A percentile compares a stretch with the other conserved stretches of the same genome.
Evolutionary conservation across 2,329 filamentous ascomycete species (phyloP).

Genomic region (Coleophoma eucalyptorum): DNA sequence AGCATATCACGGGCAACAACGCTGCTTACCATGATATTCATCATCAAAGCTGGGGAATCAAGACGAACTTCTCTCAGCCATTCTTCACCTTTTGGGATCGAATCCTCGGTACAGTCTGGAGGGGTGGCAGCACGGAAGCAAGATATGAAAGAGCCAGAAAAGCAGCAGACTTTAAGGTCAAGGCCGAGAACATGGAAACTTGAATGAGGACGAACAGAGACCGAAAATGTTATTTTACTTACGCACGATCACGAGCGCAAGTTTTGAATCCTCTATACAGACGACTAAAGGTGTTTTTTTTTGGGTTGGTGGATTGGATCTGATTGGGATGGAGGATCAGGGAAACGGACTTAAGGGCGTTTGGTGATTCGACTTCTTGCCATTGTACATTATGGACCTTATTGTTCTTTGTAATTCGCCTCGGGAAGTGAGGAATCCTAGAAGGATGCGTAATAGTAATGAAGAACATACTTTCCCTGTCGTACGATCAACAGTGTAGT

Average conservation of each 20-base stretch:
- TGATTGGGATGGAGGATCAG: neutral
- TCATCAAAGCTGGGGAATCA: constrained; percentile 99
- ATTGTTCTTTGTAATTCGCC: neutral
- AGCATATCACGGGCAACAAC: constrained; percentile 91
- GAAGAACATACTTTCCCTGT: neutral
- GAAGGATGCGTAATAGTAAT: neutral
- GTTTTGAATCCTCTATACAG: no score
- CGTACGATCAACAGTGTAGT: no score
- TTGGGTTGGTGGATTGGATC: neutral
- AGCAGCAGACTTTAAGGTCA: constrained; percentile 22
- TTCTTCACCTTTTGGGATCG: constrained; percentile 97
- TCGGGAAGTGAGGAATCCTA: neutral
- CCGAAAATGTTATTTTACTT: constrained; percentile 5
- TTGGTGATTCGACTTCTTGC: no score
- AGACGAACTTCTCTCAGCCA: constrained; percentile 86
- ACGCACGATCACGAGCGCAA: constrained; percentile 25
- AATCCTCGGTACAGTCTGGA: constrained; percentile 61
- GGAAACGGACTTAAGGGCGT: no score
- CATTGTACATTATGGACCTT: neutral
- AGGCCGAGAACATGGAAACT: constrained; percentile 19
- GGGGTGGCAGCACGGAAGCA: constrained; percentile 20
- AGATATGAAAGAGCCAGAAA: constrained; percentile 23
- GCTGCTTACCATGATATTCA: constrained; percentile 97
- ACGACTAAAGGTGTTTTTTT: no score
- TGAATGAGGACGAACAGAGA: constrained; percentile 1